Conservation (phyloP, 371 early-diverging fungal genomes). For the Mucor plumbeus region DNA sequence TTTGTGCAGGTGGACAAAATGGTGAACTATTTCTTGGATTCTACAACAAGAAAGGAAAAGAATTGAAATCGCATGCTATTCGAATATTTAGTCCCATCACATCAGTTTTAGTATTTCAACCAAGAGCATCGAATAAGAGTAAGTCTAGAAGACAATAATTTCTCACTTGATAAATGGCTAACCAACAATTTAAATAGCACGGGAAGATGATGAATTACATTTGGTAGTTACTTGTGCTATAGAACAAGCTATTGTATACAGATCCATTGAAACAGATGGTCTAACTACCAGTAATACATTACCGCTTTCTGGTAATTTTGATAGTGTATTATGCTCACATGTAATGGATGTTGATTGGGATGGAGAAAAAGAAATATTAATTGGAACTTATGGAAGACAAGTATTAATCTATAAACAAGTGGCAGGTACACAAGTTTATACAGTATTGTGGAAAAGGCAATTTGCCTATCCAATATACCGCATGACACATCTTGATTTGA, state of each 20-base stretch:
- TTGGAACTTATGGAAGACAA: slow-evolving; percentile 77
- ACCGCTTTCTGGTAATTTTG: slow-evolving; percentile 63
- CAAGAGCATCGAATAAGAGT: slow-evolving; percentile 48
- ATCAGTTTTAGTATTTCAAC: slow-evolving; percentile 55
- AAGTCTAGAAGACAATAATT: slow-evolving; percentile 18
- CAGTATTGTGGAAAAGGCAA: slow-evolving; percentile 69
- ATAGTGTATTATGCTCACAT: slow-evolving; percentile 72
- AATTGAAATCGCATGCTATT: slow-evolving; percentile 38
- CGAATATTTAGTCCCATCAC: slow-evolving; percentile 54
- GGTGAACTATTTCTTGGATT: slow-evolving; percentile 59
- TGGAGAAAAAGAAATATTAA: slow-evolving; percentile 70
- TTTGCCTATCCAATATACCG: slow-evolving; percentile 78
- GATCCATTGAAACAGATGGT: slow-evolving; percentile 51
- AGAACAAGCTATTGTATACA: slow-evolving; percentile 66
- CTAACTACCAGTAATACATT: slow-evolving; percentile 47
- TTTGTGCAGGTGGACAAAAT: slow-evolving; percentile 69
- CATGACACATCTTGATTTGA: slow-evolving; percentile 69
- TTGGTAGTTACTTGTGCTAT: slow-evolving; percentile 69
- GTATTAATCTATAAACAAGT: slow-evolving; percentile 75
- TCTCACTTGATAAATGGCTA: neutral
- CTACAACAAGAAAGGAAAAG: slow-evolving; percentile 40
- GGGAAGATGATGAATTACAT: slow-evolving; percentile 47
- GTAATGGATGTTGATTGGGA: slow-evolving; percentile 80
- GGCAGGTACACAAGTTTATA: slow-evolving; percentile 54
- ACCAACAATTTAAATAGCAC: neutral